A percentile compares a stretch with the other conserved stretches of the same genome.
Conservation (phyloP, 225 moss, liverwort and hornwort species). For the Thuidium tamariscinum region DNA sequence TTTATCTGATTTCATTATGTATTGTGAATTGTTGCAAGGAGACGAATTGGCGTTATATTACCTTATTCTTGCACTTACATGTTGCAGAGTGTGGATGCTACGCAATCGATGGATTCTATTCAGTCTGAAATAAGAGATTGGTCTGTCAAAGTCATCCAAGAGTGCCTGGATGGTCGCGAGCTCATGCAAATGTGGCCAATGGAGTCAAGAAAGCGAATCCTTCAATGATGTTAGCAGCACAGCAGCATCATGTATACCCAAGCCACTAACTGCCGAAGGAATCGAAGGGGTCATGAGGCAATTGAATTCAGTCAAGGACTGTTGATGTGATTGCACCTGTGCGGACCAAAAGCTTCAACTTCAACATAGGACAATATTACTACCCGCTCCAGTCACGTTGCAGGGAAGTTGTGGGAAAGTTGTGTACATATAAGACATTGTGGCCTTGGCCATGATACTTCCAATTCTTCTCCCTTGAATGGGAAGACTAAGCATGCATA, state of each 20-base stretch:
- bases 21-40: neutral
- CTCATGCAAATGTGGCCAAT: slow-evolving; percentile 59
- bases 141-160: slow-evolving; percentile 45
- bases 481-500: neutral
- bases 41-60: neutral
- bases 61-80: neutral
- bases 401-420: neutral
- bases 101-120: slow-evolving; percentile 49
- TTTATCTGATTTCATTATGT: neutral
- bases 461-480: neutral
- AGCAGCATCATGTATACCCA: neutral
- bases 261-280: neutral
- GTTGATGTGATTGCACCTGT: neutral
- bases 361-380: neutral
- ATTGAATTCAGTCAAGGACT: neutral
- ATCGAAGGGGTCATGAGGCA: neutral
- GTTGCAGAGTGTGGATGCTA: slow-evolving; percentile 78
- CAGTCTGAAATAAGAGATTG: slow-evolving; percentile 51
- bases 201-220: neutral
- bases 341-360: neutral
- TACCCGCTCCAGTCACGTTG: neutral
- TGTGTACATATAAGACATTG: neutral
- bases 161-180: slow-evolving; percentile 58
- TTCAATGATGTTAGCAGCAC: neutral
- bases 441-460: neutral